A percentile compares a stretch with the other conserved stretches of the same genome.
Conservation (phyloP, 164 flowering plant genomes). For the Magnolia officinalis region DNA sequence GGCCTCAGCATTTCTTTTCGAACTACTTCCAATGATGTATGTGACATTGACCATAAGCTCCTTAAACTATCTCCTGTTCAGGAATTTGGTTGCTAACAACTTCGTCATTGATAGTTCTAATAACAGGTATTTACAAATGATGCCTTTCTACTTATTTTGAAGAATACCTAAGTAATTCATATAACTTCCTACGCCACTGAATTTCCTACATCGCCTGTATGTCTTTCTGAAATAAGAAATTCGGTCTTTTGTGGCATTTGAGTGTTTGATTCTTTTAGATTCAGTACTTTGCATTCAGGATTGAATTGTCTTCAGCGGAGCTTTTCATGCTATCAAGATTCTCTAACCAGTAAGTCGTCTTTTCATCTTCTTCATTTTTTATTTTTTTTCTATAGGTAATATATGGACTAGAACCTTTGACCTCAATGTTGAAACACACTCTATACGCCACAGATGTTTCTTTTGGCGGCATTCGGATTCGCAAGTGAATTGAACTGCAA, state of each 20-base stretch:
- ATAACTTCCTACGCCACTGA: too few species aligned
- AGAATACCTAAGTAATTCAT: too few species aligned
- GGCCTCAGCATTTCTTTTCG: too few species aligned
- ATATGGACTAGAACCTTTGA: too few species aligned
- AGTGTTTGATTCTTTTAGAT: conserved; percentile 4
- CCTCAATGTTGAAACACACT: too few species aligned
- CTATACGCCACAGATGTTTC: too few species aligned
- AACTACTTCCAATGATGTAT: background rate
- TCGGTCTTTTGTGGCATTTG: background rate
- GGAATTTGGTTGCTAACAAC: conserved; percentile 75
- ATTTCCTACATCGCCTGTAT: background rate
- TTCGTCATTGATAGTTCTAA: conserved; percentile 40
- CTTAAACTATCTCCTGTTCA: conserved; percentile 14
- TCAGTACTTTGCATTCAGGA: conserved; percentile 49
- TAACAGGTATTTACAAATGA: conserved; percentile 36
- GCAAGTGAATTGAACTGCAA: too few species aligned
- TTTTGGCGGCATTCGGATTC: too few species aligned
- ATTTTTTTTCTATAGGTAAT: too few species aligned
- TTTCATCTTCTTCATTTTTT: background rate
- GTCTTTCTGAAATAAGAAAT: too few species aligned
- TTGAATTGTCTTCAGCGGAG: conserved; percentile 60
- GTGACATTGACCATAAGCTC: background rate
- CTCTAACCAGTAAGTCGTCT: conserved; percentile 49
- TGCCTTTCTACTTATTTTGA: too few species aligned
- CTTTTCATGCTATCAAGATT: conserved; percentile 60